phyloP scores from a whole-genome alignment of 148 eudicot genomes.

The Tetragonia tetragonoides region DNA sequence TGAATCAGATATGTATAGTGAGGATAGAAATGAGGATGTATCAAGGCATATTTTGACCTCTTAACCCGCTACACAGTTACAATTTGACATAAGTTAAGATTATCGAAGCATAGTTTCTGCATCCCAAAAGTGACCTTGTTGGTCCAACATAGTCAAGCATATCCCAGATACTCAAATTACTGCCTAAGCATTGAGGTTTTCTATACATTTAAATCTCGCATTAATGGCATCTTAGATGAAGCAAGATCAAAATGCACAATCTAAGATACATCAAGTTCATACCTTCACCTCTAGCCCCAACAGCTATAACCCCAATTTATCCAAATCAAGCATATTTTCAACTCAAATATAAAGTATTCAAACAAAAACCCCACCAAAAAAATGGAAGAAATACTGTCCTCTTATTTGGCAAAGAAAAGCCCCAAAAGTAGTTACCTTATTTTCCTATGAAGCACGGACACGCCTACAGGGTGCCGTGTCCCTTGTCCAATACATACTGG shows the following conservation, averaged over 20 bases:
- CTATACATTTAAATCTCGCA: no score
- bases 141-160: no score
- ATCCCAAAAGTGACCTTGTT: no score
- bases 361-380: background rate
- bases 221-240: background rate
- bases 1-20: no score
- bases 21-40: background rate
- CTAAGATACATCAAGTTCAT: background rate
- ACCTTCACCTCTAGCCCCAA: constrained; percentile 9
- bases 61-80: background rate
- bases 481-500: no score
- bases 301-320: background rate
- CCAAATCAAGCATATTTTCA: background rate
- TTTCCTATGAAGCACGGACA: no score
- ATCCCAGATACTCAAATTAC: no score
- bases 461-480: no score
- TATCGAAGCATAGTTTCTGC: no score
- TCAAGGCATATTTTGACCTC: background rate
- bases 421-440: background rate
- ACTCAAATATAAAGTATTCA: background rate
- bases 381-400: background rate
- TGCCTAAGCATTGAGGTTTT: no score
- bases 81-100: no score
- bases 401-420: background rate
- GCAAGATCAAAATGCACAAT: background rate